Percentiles rank a stretch among this genome's conserved stretches.
phyloP scores from a whole-genome alignment of 805 yeast species.

The Candida maesae region DNA sequence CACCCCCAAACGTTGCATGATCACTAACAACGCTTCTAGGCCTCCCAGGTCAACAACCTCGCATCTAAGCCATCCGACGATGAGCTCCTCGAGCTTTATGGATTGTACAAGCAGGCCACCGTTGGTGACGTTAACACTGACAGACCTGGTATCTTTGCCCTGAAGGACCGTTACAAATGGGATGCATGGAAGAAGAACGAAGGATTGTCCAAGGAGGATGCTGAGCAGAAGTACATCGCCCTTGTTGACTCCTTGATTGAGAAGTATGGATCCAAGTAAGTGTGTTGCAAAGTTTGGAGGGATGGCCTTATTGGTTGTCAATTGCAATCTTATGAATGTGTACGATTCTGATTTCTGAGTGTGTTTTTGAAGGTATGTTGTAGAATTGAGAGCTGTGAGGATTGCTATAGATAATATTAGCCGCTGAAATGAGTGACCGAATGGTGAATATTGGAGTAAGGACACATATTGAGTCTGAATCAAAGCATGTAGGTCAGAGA shows the following conservation, averaged over 20 bases:
- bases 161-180: constrained; percentile 97
- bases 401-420: too few species aligned
- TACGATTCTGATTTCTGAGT: too few species aligned
- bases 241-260: constrained; percentile 61
- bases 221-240: constrained; percentile 76
- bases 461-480: too few species aligned
- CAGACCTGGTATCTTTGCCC: constrained; percentile 89
- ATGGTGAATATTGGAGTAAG: too few species aligned
- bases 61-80: constrained; percentile 79
- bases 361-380: too few species aligned
- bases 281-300: too few species aligned
- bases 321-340: too few species aligned
- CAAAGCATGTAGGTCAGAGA: too few species aligned
- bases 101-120: constrained; percentile 94
- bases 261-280: constrained; percentile 38
- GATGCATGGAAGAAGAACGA: constrained; percentile 88
- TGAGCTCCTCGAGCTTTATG: constrained; percentile 84
- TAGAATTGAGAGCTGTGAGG: too few species aligned
- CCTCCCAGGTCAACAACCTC: constrained; percentile 73
- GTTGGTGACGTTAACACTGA: constrained; percentile 87
- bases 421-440: too few species aligned
- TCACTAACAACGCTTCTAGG: constrained; percentile 38
- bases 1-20: too few species aligned
- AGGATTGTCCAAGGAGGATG: constrained; percentile 86
- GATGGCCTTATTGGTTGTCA: too few species aligned